phyloP scores from a whole-genome alignment of 495 filamentous ascomycete species.

The Pyrenopolyporus hunteri region DNA sequence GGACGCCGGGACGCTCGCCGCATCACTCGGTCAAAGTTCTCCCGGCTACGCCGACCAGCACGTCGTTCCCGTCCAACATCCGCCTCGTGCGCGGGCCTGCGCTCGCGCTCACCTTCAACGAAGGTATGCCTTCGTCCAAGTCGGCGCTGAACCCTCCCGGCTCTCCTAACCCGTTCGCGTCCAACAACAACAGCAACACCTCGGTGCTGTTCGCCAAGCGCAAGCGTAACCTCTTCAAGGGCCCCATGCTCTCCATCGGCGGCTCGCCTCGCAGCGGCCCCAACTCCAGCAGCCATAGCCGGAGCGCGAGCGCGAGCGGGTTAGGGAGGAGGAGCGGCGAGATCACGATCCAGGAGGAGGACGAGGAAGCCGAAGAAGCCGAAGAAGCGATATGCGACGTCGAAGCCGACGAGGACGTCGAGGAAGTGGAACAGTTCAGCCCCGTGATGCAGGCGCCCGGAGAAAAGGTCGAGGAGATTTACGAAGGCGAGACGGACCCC shows the following conservation, averaged over 20 bases:
- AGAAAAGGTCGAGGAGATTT: constrained; percentile 61
- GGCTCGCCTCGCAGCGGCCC: constrained; percentile 45
- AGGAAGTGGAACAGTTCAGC: constrained; percentile 73
- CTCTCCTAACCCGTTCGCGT: constrained; percentile 54
- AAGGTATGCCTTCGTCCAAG: constrained; percentile 49
- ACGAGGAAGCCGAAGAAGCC: constrained; percentile 76
- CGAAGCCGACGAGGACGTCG: constrained; percentile 53
- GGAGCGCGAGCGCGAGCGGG: constrained; percentile 60
- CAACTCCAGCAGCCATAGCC: constrained; percentile 52
- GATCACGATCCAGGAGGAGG: constrained; percentile 84
- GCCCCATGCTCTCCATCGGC: constrained; percentile 67
- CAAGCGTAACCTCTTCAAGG: constrained; percentile 88
- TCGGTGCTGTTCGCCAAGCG: constrained; percentile 88
- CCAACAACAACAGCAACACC: constrained; percentile 52
- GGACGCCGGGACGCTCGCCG: constrained; percentile 73
- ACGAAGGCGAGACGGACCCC: constrained; percentile 51
- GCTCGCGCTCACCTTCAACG: constrained; percentile 57
- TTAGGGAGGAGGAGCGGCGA: constrained; percentile 63
- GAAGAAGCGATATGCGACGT: constrained; percentile 40
- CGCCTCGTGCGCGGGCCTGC: constrained; percentile 73
- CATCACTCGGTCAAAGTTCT: constrained; percentile 93
- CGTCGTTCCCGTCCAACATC: constrained; percentile 84
- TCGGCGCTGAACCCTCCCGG: constrained; percentile 45
- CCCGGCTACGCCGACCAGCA: constrained; percentile 83
- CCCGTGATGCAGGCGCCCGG: constrained; percentile 54